Percentiles rank a stretch among this genome's conserved stretches.
Conservation (phyloP, 2,329 filamentous ascomycete genomes). For the Laburnicola sp. region DNA sequence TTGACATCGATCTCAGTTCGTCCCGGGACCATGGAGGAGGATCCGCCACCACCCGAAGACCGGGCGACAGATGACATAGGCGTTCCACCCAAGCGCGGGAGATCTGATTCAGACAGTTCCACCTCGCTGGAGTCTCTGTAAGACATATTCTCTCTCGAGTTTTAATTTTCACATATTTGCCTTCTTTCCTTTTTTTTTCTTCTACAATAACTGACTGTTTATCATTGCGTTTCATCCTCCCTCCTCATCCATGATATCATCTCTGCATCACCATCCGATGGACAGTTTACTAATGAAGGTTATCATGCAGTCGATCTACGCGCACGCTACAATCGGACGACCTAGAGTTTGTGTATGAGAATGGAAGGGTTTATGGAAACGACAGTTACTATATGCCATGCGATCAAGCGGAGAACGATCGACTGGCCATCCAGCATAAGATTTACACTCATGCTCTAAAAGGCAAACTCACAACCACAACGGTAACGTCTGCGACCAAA, state of each 20-base stretch:
- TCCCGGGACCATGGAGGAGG: conserved; percentile 44
- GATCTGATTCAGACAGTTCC: conserved; percentile 39
- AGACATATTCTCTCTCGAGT: conserved; percentile 15
- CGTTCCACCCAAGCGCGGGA: conserved; percentile 38
- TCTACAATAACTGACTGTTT: background rate
- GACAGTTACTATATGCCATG: conserved; percentile 67
- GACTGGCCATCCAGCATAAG: conserved; percentile 64
- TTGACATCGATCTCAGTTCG: conserved; percentile 19
- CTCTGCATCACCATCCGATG: no score
- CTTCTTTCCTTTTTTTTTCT: background rate
- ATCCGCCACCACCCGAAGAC: conserved; percentile 43
- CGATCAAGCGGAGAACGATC: conserved; percentile 66
- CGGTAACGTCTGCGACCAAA: conserved; percentile 26
- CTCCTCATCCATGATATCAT: no score
- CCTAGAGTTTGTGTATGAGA: conserved; percentile 62
- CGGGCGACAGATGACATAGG: conserved; percentile 41
- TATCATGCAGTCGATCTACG: conserved; percentile 34
- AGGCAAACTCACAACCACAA: conserved; percentile 43
- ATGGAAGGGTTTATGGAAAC: conserved; percentile 65
- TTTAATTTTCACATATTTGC: background rate
- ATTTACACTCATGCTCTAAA: conserved; percentile 56
- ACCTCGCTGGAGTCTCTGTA: conserved; percentile 41
- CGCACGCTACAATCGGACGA: conserved; percentile 49
- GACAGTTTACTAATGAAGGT: no score
- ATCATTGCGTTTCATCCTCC: background rate